Percentiles rank a stretch among this genome's conserved stretches.
Evolutionary conservation across 257 asterid species (phyloP).

Genomic region (Thymus quinquecostatus): DNA sequence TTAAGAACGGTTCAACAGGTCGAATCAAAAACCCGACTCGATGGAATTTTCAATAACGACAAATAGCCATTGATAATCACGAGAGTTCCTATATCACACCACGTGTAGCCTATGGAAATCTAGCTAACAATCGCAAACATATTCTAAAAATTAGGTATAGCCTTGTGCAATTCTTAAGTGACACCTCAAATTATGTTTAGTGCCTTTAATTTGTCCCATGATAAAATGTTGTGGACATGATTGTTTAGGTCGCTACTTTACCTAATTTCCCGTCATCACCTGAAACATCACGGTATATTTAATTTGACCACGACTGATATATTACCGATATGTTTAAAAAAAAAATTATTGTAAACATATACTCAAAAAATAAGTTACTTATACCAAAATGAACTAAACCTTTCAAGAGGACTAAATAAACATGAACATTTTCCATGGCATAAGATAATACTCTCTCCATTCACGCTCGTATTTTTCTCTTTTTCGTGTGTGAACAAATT

Average conservation of each 20-base stretch:
- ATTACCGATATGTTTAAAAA: too few species aligned
- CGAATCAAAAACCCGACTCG: too few species aligned
- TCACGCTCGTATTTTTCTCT: too few species aligned
- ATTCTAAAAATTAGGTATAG: not conserved
- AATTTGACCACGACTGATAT: too few species aligned
- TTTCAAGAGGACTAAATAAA: too few species aligned
- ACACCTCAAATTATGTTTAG: not conserved
- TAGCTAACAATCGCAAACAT: not conserved
- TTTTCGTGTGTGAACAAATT: not conserved
- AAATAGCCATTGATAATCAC: not conserved
- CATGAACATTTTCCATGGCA: too few species aligned
- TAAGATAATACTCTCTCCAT: too few species aligned
- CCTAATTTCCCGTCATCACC: not conserved
- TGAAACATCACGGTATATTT: too few species aligned
- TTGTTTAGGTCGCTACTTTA: not conserved
- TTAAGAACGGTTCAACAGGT: too few species aligned
- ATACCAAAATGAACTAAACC: too few species aligned
- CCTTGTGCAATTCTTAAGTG: not conserved
- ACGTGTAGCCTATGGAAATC: slow-evolving; percentile 2
- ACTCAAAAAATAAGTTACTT: too few species aligned
- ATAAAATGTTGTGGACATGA: not conserved
- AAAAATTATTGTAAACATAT: too few species aligned
- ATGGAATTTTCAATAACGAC: not conserved
- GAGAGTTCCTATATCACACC: not conserved
- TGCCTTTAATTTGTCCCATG: not conserved